Evolutionary conservation across 257 asterid species (phyloP).

Genomic region (Voacanga thouarsii): DNA sequence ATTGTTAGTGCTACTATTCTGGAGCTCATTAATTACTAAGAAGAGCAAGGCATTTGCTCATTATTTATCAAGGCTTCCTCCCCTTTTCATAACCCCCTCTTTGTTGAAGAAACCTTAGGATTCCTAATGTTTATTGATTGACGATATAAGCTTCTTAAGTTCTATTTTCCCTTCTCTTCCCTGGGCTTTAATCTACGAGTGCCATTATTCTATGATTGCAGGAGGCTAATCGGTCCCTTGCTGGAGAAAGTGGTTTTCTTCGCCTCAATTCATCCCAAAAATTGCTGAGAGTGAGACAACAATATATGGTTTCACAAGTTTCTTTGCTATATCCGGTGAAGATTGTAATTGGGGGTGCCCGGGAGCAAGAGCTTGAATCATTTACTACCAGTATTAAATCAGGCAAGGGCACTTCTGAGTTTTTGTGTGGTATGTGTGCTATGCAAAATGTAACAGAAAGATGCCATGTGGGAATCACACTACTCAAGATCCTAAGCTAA

Average conservation of each 20-base stretch:
- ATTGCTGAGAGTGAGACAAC: conserved; percentile 66
- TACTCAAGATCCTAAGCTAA: neutral
- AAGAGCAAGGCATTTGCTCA: neutral
- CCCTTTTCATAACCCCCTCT: neutral
- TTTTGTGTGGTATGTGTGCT: neutral
- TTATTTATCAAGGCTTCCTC: neutral
- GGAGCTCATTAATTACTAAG: neutral
- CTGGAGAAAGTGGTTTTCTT: conserved; percentile 72
- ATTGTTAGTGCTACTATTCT: neutral
- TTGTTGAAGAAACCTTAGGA: neutral
- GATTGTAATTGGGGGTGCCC: conserved; percentile 49
- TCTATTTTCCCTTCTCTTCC: neutral
- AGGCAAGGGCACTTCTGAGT: conserved; percentile 32
- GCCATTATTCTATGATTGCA: conserved; percentile 30
- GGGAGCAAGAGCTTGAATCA: conserved; percentile 86
- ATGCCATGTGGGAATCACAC: neutral
- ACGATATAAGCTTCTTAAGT: neutral
- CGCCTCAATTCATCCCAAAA: conserved; percentile 55
- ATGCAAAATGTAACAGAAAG: neutral
- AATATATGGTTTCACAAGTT: conserved; percentile 74
- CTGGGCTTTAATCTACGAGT: neutral
- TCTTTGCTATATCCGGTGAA: conserved; percentile 83
- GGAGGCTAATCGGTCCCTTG: conserved; percentile 68
- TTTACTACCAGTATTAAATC: conserved; percentile 54
- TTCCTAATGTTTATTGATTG: neutral